Base-by-base conservation (phyloP, 1,284 basidiomycete genomes). In the Microbotryum intermedium region DNA sequence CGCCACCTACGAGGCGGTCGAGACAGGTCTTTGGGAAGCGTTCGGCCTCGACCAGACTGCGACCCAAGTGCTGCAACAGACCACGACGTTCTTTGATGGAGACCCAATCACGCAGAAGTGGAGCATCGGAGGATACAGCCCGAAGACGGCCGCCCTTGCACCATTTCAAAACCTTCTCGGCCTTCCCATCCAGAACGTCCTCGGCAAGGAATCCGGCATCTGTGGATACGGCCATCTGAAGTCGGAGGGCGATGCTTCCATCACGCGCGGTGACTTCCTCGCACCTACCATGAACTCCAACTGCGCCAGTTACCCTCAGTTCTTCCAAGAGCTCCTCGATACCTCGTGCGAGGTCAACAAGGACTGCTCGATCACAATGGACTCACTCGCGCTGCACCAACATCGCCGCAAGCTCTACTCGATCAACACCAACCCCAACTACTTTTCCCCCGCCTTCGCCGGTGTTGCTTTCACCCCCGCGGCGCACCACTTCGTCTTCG, bases 401-500 rank as follows among this genome's bases (percentile, higher is more conserved):
- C 43, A 53, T 43, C 43, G 45, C 52, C 52, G 52, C 25, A 53
- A 53, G 28, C 42, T 53, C 6, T 21, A 53, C 42, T 45, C 42
- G 23, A 53, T 53, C 52, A 28, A n/a, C 49, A 50, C 20, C n/a
- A 50, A 50, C 26, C 51, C 39, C 18, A 53, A 18, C 51, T 53
- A 53, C 39, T 53, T 53, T 25, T 23, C 11, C 8, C 50, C 50
- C 18, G 50, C 34, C 1, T 53, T 53, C 51, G 34, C 30, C 18
- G 51, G 52, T 53, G 52, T 53, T 26, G 52, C 43, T 6, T 53
- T 53, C 42, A 53, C 39, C 26, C 50, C 50, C 21, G 50, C 50
- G 26, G 51, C 51, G 51, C 52, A 53, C 52, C 52, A 53, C 43
- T 53, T 53, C 26, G 52, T 53, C 42, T 53, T 44, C 25, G 52